Evolutionary conservation across 2,329 filamentous ascomycete genomes (phyloP).

Genomic region (Trichoderma aggressivum): DNA sequence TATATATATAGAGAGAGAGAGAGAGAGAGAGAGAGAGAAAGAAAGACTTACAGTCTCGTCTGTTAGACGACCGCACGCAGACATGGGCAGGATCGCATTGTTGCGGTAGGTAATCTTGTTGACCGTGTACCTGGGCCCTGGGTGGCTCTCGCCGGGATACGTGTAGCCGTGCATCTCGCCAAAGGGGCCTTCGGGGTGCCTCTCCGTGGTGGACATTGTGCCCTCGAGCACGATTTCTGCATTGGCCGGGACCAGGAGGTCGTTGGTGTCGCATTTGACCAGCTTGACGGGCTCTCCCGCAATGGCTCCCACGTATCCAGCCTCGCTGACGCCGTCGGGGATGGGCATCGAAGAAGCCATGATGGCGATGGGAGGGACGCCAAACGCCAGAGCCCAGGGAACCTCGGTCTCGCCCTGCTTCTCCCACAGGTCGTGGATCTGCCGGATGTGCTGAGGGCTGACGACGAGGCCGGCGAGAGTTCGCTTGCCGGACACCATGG

Average conservation of each 20-base stretch:
- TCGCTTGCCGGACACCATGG: conserved; percentile 45
- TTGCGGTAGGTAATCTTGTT: conserved; percentile 18
- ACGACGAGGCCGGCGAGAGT: conserved; percentile 42
- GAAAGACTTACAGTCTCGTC: neutral
- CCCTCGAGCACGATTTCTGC: conserved; percentile 52
- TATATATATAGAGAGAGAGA: too few species aligned
- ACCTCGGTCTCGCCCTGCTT: conserved; percentile 40
- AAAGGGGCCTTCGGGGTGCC: conserved; percentile 46
- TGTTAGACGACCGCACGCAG: conserved; percentile 18
- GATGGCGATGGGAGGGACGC: conserved; percentile 47
- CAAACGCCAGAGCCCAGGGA: conserved; percentile 46
- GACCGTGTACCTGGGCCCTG: conserved; percentile 8
- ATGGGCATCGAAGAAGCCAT: conserved; percentile 48
- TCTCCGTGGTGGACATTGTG: conserved; percentile 43
- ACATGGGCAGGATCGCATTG: conserved; percentile 18
- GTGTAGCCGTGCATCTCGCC: conserved; percentile 37
- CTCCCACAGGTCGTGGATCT: conserved; percentile 47
- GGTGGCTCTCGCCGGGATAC: neutral
- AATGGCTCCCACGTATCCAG: conserved; percentile 47
- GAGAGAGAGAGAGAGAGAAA: too few species aligned
- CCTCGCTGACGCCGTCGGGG: conserved; percentile 47
- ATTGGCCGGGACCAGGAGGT: conserved; percentile 47
- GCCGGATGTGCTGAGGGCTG: conserved; percentile 44
- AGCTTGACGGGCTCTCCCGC: conserved; percentile 43
- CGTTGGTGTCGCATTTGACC: conserved; percentile 51